phyloP scores from a whole-genome alignment of 176 grass and related monocot species.

The Oryza coarctata region DNA sequence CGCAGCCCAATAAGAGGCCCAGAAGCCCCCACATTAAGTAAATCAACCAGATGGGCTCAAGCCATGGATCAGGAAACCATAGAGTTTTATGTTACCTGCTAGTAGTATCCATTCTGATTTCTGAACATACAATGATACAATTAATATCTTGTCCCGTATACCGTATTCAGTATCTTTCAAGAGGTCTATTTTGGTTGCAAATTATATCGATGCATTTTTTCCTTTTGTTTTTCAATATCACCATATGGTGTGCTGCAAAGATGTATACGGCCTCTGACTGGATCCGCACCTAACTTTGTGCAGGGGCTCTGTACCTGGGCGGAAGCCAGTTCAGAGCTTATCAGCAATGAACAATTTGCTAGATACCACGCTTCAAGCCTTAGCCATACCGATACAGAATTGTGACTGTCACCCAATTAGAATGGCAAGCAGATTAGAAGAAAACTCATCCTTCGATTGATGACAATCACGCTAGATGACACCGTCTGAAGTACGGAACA shows the following conservation, averaged over 20 bases:
- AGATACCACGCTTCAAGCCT: neutral
- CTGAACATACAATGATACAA: neutral
- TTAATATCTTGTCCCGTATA: neutral
- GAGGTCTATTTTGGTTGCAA: neutral
- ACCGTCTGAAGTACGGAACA: neutral
- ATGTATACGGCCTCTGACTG: neutral
- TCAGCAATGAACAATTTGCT: neutral
- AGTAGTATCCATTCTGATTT: neutral
- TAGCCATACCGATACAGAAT: neutral
- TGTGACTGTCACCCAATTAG: neutral
- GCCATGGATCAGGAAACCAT: neutral
- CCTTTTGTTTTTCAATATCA: neutral
- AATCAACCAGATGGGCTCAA: neutral
- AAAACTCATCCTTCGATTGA: neutral
- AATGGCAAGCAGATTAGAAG: neutral
- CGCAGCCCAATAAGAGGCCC: neutral
- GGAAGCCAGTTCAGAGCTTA: neutral
- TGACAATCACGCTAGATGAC: neutral
- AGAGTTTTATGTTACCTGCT: neutral
- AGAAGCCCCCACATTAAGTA: neutral
- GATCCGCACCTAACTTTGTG: neutral
- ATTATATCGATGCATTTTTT: neutral
- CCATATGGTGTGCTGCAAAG: neutral
- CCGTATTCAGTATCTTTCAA: neutral
- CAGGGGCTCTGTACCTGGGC: slow-evolving; percentile 6